Base-by-base conservation (phyloP, 768 basidiomycete genomes). In the Trichaptum fuscoviolaceum region DNA sequence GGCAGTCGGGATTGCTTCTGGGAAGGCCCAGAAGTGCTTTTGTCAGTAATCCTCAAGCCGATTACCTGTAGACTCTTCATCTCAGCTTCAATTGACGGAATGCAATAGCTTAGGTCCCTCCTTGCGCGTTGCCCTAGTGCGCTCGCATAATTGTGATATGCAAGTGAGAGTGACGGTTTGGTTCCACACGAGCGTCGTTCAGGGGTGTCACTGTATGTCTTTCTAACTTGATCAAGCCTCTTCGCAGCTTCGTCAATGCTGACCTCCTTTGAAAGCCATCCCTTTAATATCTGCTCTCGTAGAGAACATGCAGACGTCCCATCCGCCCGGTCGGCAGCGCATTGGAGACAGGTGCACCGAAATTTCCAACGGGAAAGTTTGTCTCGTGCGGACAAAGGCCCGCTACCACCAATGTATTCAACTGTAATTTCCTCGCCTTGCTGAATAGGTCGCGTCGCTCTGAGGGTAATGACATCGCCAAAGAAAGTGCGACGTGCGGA, bases 391-490 rank as follows among this genome's bases (percentile, higher is more conserved):
- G 25, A 25, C 25, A 61, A 24, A 24, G 59, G 15, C 12, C 24
- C 15, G 12, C 15, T 12, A 25, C 59, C 59, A 17, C 15, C 15
- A 3, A 61, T 3, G 30, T 61, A 61, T 23, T 61, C 25, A 23
- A 71, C 15, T 36, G 64, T 66, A 26, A 77, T 52, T 59, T 78
- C 77, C 5, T 70, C 69, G 23, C 75, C 79, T 0, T 58, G 52
- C 9, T 35, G 20, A 62, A 80, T 72, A 27, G 34, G 4, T 3
- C 58, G 34, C 2, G 61, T 42, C 3, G 77, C 73, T 9, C 78
- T 71, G n/a, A 79, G 67, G 63, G 76, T 64, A 65, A 79, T 75
- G 35, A 74, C 24, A 65, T 77, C 73, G 4, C 74, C 74, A 63
- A 72, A 70, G 64, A 64, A 71, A 62, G 34, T 23, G 67, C 74